Percentiles rank a stretch among this genome's conserved stretches.
These are phyloP conservation scores for Caryopteris hybrid DNA, from an alignment of 305 asterid species.

Conservation along the genomic window DNA sequence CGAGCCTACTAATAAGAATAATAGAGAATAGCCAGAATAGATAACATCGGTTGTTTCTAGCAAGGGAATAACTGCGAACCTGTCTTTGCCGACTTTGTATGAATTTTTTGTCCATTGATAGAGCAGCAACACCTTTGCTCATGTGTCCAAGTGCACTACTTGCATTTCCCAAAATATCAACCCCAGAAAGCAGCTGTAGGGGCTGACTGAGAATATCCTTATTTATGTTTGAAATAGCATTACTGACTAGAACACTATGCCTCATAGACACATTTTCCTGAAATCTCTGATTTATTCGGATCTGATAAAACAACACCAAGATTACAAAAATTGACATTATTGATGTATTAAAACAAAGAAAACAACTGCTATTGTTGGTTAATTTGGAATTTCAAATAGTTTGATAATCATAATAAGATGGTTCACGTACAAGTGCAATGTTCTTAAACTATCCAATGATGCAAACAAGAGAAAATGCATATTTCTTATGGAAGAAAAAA, in stretches of 20 bases:
- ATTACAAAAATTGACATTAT: constrained; percentile 14
- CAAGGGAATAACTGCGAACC: constrained; percentile 36
- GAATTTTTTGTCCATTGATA: constrained; percentile 99
- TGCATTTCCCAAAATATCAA: constrained; percentile 98
- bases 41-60: neutral
- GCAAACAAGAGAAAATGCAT: neutral
- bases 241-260: constrained; percentile 78
- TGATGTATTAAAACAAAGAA: constrained; percentile 10
- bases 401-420: neutral
- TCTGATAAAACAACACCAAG: constrained; percentile 45
- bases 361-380: neutral
- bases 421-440: neutral
- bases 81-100: constrained; percentile 98
- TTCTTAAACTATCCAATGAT: constrained; percentile 11
- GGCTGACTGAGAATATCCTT: constrained; percentile 99
- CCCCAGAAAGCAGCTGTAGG: constrained; percentile 96
- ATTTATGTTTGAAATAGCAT: constrained; percentile 75
- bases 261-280: constrained; percentile 82
- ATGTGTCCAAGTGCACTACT: constrained; percentile 99
- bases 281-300: constrained; percentile 85
- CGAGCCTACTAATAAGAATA: neutral
- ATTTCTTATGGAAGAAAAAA: neutral
- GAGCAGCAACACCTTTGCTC: constrained; percentile 99
- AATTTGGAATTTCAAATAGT: constrained; percentile 9
- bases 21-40: constrained; percentile 2